These are phyloP conservation scores for Gautieria morchelliformis DNA, from an alignment of 768 basidiomycete genomes.

Conservation along the genomic window DNA sequence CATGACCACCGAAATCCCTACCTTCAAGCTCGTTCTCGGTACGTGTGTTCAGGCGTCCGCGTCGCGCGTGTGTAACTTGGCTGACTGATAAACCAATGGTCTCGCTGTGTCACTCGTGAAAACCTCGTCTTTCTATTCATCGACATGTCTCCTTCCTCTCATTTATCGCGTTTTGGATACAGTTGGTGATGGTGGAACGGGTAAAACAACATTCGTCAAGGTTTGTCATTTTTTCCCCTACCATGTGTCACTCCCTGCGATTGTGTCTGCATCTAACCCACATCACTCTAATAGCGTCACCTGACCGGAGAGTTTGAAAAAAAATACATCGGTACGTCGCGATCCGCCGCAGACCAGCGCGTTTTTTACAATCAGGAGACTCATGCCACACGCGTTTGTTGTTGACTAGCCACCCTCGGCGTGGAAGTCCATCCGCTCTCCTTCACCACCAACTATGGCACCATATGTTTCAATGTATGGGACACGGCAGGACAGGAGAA, in stretches of 20 bases:
- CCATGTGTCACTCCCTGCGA: conserved; percentile 22
- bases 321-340: conserved; percentile 87
- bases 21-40: conserved; percentile 99
- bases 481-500: conserved; percentile 99
- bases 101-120: conserved; percentile 11
- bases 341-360: conserved; percentile 6
- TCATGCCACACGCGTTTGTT: conserved; percentile 9
- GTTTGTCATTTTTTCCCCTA: conserved; percentile 31
- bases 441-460: conserved; percentile 98
- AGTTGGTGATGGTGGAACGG: conserved; percentile 94
- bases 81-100: conserved; percentile 5
- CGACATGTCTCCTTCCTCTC: conserved; percentile 3
- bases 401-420: conserved; percentile 82
- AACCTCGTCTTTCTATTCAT: conserved; percentile 10
- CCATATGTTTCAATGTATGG: conserved; percentile 99
- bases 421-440: conserved; percentile 96
- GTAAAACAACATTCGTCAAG: conserved; percentile 99
- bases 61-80: conserved; percentile 5
- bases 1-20: conserved; percentile 35
- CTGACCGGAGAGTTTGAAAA: conserved; percentile 99
- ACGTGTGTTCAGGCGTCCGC: conserved; percentile 24
- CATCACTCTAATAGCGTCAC: conserved; percentile 57
- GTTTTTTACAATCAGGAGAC: not conserved
- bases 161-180: conserved; percentile 13
- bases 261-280: conserved; percentile 46